phyloP scores from a whole-genome alignment of 768 basidiomycete species.

The Clitopilus passeckerianus region DNA sequence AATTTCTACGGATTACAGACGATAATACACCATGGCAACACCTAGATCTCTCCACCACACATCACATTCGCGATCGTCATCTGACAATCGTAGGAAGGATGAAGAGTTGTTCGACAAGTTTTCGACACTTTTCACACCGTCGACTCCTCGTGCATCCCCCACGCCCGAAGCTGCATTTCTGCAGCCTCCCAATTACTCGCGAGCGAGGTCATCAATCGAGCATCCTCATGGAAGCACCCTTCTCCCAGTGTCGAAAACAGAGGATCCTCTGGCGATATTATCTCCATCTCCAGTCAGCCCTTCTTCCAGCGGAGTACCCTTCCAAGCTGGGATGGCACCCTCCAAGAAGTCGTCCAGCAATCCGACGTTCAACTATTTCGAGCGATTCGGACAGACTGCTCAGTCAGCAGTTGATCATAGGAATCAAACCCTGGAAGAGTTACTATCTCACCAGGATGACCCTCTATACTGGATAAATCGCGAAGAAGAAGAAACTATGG shows the following conservation, averaged over 20 bases:
- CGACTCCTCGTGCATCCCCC: slow-evolving; percentile 32
- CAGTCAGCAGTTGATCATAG: slow-evolving; percentile 48
- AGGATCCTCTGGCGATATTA: slow-evolving; percentile 40
- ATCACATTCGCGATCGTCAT: neutral
- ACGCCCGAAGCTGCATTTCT: slow-evolving; percentile 6
- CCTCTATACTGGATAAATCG: slow-evolving; percentile 54
- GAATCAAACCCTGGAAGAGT: slow-evolving; percentile 54
- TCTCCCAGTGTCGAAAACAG: slow-evolving; percentile 47
- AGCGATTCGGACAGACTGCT: slow-evolving; percentile 53
- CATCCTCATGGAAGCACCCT: slow-evolving; percentile 46
- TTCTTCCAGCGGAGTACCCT: neutral
- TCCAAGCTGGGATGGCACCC: neutral
- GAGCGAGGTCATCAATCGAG: slow-evolving; percentile 37
- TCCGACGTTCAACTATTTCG: slow-evolving; percentile 50
- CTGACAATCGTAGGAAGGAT: neutral
- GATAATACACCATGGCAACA: neutral
- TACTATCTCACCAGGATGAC: slow-evolving; percentile 64
- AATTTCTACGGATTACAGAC: neutral
- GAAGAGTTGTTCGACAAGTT: slow-evolving; percentile 22
- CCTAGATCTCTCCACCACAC: neutral
- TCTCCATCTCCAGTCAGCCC: neutral
- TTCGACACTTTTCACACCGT: slow-evolving; percentile 35
- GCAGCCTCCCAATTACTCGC: neutral
- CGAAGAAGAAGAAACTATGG: slow-evolving; percentile 5
- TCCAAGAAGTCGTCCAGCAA: slow-evolving; percentile 8